Conservation (phyloP, 352 stramenopile species). For the Phytophthora palmivora region DNA sequence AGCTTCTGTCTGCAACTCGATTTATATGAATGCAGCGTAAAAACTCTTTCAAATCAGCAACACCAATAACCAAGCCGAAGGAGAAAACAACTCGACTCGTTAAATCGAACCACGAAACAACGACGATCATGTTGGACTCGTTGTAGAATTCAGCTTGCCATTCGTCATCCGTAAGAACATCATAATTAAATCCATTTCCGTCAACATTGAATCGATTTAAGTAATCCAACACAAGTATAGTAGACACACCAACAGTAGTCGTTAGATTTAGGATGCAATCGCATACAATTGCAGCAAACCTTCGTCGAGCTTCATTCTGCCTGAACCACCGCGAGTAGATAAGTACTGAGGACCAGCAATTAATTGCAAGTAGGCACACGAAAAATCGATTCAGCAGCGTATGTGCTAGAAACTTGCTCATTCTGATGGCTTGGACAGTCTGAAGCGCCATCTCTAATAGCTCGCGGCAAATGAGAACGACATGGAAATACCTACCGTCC, state of each 20-base stretch:
- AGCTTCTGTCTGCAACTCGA: background rate
- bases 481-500: background rate
- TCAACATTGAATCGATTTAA: background rate
- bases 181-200: background rate
- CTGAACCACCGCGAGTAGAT: slow-evolving; percentile 4
- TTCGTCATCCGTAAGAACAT: slow-evolving; percentile 1
- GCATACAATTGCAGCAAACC: slow-evolving; percentile 10
- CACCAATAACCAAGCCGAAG: background rate
- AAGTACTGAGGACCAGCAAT: slow-evolving; percentile 5
- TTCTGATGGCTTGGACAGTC: background rate
- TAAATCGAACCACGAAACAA: slow-evolving; percentile 7
- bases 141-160: slow-evolving; percentile 8
- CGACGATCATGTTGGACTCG: background rate
- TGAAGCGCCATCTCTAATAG: background rate
- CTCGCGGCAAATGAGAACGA: background rate
- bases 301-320: slow-evolving; percentile 6
- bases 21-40: background rate
- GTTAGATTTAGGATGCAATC: slow-evolving; percentile 9
- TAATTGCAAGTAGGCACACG: background rate
- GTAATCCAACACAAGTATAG: slow-evolving; percentile 8
- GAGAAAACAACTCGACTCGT: slow-evolving; percentile 1
- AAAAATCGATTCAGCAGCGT: background rate
- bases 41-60: slow-evolving; percentile 5
- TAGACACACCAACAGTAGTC: slow-evolving; percentile 6
- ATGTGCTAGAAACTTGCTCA: background rate